Evolutionary conservation across 352 stramenopile genomes (phyloP).

Genomic region (Phytophthora hibernalis): DNA sequence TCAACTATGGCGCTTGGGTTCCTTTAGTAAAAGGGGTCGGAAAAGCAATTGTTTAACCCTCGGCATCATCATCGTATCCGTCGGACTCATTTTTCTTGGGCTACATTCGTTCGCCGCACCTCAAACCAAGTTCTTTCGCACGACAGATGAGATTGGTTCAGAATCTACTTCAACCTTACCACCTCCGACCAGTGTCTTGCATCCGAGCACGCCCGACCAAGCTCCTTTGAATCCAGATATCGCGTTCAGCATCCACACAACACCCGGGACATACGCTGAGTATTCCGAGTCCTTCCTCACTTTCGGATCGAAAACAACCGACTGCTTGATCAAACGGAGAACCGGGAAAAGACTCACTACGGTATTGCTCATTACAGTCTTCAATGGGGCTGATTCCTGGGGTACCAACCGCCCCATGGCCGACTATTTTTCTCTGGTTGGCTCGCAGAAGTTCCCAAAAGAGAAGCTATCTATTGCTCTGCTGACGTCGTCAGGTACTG

Average conservation of each 20-base stretch:
- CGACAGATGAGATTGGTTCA: neutral
- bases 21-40: neutral
- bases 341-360: constrained; percentile 27
- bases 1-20: neutral
- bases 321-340: neutral
- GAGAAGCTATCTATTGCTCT: constrained; percentile 42
- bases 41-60: neutral
- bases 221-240: neutral
- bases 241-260: neutral
- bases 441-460: constrained; percentile 29
- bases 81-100: neutral
- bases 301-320: constrained; percentile 21
- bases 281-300: constrained; percentile 18
- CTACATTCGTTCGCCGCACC: neutral
- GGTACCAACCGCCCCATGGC: constrained; percentile 20
- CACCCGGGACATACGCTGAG: neutral
- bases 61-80: neutral
- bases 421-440: constrained; percentile 41
- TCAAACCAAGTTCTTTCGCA: neutral
- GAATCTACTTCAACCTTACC: neutral
- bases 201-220: constrained; percentile 8
- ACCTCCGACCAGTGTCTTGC: constrained; percentile 14
- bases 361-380: constrained; percentile 33
- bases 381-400: constrained; percentile 40
- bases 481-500: constrained; percentile 38